These are phyloP conservation scores for Monilinia vaccinii-corymbosi DNA, from an alignment of 2,329 filamentous ascomycete genomes.

Conservation along the genomic window DNA sequence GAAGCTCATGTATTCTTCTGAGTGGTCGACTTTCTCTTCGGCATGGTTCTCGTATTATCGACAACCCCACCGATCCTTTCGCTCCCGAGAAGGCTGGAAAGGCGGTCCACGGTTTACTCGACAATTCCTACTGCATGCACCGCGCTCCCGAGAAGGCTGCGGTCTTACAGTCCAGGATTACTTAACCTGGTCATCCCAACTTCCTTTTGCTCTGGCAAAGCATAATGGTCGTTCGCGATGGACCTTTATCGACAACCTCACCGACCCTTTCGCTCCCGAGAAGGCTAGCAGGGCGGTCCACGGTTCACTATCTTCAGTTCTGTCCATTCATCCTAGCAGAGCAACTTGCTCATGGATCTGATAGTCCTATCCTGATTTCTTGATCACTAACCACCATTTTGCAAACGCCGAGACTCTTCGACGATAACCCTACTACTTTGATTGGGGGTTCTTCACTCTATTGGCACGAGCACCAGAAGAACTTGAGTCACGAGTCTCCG, in stretches of 20 bases:
- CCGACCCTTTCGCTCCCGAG: background rate
- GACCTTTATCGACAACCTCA: background rate
- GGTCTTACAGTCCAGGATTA: background rate
- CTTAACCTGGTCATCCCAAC: background rate
- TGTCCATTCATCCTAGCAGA: background rate
- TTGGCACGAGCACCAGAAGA: background rate
- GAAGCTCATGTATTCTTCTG: background rate
- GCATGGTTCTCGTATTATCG: background rate
- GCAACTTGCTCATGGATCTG: background rate
- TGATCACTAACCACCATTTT: background rate
- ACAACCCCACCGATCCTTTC: background rate
- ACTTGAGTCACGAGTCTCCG: background rate
- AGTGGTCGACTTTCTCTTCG: background rate
- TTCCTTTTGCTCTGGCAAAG: background rate
- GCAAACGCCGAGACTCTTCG: background rate
- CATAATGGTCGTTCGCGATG: background rate
- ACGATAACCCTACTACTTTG: background rate
- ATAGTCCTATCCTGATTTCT: background rate
- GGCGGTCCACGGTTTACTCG: background rate
- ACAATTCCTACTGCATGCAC: background rate
- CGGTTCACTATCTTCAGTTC: background rate
- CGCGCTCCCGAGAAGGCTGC: background rate
- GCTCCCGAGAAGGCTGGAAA: background rate
- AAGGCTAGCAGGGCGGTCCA: background rate
- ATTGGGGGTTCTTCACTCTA: background rate